A percentile compares a stretch with the other conserved stretches of the same genome.
Conservation (phyloP, 2,329 filamentous ascomycete species). For the Colletotrichum sp. region DNA sequence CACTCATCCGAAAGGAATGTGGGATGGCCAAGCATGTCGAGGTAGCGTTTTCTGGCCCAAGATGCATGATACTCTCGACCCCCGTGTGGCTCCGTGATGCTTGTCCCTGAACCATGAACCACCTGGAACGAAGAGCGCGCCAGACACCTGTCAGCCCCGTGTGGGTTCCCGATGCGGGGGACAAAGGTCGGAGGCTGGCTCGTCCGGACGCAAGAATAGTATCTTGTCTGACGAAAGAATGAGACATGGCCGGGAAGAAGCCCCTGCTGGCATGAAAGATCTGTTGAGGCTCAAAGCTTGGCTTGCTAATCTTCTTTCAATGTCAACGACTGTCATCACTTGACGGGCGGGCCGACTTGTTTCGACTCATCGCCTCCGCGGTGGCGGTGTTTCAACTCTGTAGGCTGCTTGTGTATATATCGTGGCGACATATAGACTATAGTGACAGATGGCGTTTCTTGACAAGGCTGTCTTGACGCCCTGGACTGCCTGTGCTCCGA, state of each 20-base stretch:
- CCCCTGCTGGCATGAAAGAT: constrained; percentile 5
- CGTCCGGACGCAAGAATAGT: background rate
- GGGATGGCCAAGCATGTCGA: background rate
- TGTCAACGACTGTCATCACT: constrained; percentile 5
- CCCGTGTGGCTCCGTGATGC: background rate
- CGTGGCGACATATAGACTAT: constrained; percentile 1
- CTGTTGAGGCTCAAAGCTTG: constrained; percentile 18
- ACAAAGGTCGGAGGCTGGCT: background rate
- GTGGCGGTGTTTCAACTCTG: constrained; percentile 15
- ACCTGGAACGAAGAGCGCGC: constrained; percentile 11
- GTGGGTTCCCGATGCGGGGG: background rate
- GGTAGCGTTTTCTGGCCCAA: background rate
- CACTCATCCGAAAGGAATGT: background rate
- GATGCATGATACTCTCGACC: background rate
- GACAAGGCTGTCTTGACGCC: background rate
- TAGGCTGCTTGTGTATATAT: constrained; percentile 7
- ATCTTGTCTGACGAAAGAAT: background rate
- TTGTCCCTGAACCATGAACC: constrained; percentile 10
- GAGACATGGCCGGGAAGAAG: background rate
- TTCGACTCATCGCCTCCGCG: constrained; percentile 2
- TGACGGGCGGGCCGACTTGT: constrained; percentile 9
- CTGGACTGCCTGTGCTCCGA: background rate
- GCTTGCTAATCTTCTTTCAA: background rate
- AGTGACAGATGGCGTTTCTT: constrained; percentile 11
- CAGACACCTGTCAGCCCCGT: constrained; percentile 2